phyloP scores from a whole-genome alignment of 495 filamentous ascomycete species.

The Chaetomium tenue region DNA sequence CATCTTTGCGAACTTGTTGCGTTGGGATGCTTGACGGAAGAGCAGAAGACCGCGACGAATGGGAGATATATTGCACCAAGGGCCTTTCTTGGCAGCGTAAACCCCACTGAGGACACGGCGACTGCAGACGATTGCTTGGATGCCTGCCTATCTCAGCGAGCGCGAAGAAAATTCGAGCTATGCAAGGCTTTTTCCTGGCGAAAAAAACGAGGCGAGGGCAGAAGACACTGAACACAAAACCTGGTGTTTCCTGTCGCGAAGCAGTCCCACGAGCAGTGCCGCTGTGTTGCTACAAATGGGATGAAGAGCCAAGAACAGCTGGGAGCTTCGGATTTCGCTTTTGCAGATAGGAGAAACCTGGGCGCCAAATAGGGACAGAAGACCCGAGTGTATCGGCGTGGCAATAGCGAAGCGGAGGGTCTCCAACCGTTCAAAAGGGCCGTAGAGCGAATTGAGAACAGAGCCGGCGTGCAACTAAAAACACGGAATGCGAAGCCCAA shows the following conservation, averaged over 20 bases:
- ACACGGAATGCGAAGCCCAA: constrained; percentile 23
- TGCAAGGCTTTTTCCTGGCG: not conserved
- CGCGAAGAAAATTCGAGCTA: constrained; percentile 1
- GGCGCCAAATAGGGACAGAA: constrained; percentile 3
- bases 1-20: constrained; percentile 49
- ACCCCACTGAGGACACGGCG: constrained; percentile 24
- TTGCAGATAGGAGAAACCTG: constrained; percentile 7
- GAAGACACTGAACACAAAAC: not conserved
- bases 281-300: constrained; percentile 8
- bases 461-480: constrained; percentile 22
- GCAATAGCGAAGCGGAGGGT: constrained; percentile 9
- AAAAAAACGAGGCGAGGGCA: constrained; percentile 9
- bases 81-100: constrained; percentile 26
- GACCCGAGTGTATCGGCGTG: constrained; percentile 14
- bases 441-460: constrained; percentile 23
- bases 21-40: constrained; percentile 4
- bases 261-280: not conserved
- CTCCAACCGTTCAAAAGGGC: constrained; percentile 11
- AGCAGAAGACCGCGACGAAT: constrained; percentile 20
- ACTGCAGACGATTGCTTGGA: not conserved
- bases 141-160: constrained; percentile 13
- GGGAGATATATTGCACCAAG: constrained; percentile 14
- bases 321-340: constrained; percentile 4
- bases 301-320: constrained; percentile 6
- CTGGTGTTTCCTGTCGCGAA: not conserved